Percentiles rank a stretch among this genome's conserved stretches.
Evolutionary conservation across 495 filamentous ascomycete genomes (phyloP).

Genomic region (Pseudevernia furfuracea): DNA sequence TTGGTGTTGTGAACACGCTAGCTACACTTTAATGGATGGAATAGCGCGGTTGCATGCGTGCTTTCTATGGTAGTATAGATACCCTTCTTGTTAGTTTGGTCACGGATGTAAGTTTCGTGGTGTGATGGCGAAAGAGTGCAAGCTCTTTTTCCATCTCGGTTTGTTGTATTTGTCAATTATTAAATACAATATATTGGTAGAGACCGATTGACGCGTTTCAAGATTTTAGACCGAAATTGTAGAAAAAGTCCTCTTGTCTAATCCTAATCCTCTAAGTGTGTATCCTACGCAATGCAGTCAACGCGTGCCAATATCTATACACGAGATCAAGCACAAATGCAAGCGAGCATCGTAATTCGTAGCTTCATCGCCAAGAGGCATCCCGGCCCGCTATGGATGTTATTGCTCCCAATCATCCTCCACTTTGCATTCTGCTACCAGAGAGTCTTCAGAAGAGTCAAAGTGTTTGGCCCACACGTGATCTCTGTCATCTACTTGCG

Average conservation of each 20-base stretch:
- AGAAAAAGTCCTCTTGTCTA: background rate
- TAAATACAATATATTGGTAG: background rate
- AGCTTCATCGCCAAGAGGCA: background rate
- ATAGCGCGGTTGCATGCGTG: background rate
- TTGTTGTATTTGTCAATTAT: background rate
- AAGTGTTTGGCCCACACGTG: constrained; percentile 22
- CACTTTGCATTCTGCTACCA: constrained; percentile 18
- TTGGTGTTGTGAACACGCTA: background rate
- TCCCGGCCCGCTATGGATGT: constrained; percentile 7
- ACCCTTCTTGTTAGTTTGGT: constrained; percentile 9
- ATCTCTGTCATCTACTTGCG: constrained; percentile 11
- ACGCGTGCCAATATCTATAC: background rate
- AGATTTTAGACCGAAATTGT: background rate
- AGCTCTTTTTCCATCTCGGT: background rate
- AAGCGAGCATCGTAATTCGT: constrained; percentile 6
- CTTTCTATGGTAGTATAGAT: constrained; percentile 11
- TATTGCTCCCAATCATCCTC: constrained; percentile 19
- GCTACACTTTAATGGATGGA: background rate
- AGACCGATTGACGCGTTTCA: background rate
- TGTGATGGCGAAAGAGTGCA: background rate
- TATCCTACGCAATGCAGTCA: background rate
- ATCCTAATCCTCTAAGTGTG: background rate
- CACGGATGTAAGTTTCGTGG: background rate
- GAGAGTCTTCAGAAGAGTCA: constrained; percentile 18
- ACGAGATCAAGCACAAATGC: constrained; percentile 1